Evolutionary conservation across 257 asterid species (phyloP), one percentile per base, ranked within the genome.

Genomic region (Solanum corneliomulleri): DNA sequence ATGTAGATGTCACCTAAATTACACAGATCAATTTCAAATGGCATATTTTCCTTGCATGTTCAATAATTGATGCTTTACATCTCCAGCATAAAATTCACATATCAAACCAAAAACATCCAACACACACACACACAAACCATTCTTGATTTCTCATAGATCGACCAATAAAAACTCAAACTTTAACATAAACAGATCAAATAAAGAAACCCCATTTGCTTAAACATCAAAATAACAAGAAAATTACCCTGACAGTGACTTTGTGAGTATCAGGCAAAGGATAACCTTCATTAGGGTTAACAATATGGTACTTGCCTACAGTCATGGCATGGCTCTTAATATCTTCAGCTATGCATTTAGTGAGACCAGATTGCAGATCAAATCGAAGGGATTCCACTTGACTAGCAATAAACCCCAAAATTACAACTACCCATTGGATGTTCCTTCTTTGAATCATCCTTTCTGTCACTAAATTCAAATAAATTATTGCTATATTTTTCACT

Each of bases 291-390:
- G 94, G 94, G 86, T 95, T 95, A 31, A 97, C 97, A 60, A 95
- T 89, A 42, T 96, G 96, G 87, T 97, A 97, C 70, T 95, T 97
- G 71, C 98, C 99, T 39, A 97, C 98, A 49, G 98, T 97, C 99
- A 97, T 97, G 25, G 98, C 90, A 91, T 94, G 94, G 87, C 93
- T 90, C 92, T 95, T 95, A 82, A 97, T 93, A 42, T 97, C 98
- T 91, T 97, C 99, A 70, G 99, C 90, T 92, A 97, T 97, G 92
- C 99, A 97, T 91, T 97, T 97, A n/a, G 98, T 92, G 45, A 89
- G 94, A 74, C 98, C 98, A 86, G 98, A 94, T 86, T 91, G 91
- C 90, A 96, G 91, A 88, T 96, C 98, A 91, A 97, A 97, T 82
- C 94, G 95, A 92, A 95, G 90, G 88, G 98, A 93, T 52, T 92